Percentiles rank a stretch among this genome's conserved stretches.
phyloP scores from a whole-genome alignment of 176 grass and related monocot species.

The Melocanna baccifera region DNA sequence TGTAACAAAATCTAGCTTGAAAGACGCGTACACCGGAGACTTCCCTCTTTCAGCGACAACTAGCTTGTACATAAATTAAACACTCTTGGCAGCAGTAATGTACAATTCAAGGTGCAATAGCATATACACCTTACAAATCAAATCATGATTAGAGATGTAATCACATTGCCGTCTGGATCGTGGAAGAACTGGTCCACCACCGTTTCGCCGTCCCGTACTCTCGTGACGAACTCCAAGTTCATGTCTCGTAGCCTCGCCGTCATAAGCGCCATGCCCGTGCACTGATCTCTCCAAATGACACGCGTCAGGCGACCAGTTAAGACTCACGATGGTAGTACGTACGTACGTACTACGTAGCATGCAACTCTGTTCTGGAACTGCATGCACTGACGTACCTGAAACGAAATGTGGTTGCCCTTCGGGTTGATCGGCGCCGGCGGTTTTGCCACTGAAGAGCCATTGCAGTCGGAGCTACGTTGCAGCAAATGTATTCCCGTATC shows the following conservation, averaged over 20 bases:
- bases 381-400: slow-evolving; percentile 48
- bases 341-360: not conserved
- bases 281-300: slow-evolving; percentile 36
- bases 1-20: not conserved
- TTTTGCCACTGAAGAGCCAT: not conserved
- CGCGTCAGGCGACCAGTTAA: not conserved
- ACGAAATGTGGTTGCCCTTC: slow-evolving; percentile 70
- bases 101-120: not conserved
- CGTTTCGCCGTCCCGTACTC: slow-evolving; percentile 45
- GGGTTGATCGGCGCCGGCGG: slow-evolving; percentile 51
- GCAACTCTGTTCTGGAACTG: not conserved
- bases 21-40: not conserved
- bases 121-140: not conserved
- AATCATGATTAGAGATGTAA: slow-evolving; percentile 6
- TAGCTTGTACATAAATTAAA: not conserved
- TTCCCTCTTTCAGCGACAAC: not conserved
- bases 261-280: slow-evolving; percentile 36
- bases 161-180: slow-evolving; percentile 70
- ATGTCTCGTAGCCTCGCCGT: slow-evolving; percentile 42
- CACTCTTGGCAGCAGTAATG: not conserved
- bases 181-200: slow-evolving; percentile 80
- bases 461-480: slow-evolving; percentile 28
- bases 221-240: slow-evolving; percentile 40
- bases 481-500: slow-evolving; percentile 71
- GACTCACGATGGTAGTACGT: not conserved